A percentile compares a stretch with the other conserved stretches of the same genome.
Conservation (phyloP, 768 basidiomycete genomes). For the Panus rudis region DNA sequence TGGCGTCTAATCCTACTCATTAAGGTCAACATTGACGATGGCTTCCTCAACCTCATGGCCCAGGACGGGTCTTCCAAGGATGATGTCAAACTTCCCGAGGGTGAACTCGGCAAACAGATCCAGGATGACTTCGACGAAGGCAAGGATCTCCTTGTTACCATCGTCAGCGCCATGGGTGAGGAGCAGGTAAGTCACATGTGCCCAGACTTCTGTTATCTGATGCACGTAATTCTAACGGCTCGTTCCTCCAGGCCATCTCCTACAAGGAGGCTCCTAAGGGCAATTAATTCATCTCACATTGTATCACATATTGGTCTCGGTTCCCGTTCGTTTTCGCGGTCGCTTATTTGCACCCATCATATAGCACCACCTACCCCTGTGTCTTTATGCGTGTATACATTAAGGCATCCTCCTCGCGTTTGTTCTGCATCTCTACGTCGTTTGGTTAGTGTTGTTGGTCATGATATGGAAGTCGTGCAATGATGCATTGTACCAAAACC, state of each 20-base stretch:
- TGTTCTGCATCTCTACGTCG: no score
- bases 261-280: conserved; percentile 85
- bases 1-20: neutral
- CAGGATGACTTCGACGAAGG: conserved; percentile 66
- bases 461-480: no score
- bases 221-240: conserved; percentile 1
- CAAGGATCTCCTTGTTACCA: conserved; percentile 83
- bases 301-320: no score
- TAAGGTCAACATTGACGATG: conserved; percentile 86
- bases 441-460: no score
- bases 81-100: conserved; percentile 90
- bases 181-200: conserved; percentile 50
- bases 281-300: conserved; percentile 12
- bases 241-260: conserved; percentile 56
- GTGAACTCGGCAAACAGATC: conserved; percentile 72
- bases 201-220: neutral
- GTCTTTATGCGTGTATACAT: no score
- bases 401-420: no score
- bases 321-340: no score
- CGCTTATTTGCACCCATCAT: no score
- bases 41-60: conserved; percentile 91
- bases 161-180: conserved; percentile 87
- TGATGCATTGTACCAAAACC: no score
- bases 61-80: conserved; percentile 77
- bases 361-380: no score